Evolutionary conservation across 1,284 basidiomycete genomes (phyloP), one percentile per base, ranked within the genome.

Genomic region (Papiliotrema fonsecae): DNA sequence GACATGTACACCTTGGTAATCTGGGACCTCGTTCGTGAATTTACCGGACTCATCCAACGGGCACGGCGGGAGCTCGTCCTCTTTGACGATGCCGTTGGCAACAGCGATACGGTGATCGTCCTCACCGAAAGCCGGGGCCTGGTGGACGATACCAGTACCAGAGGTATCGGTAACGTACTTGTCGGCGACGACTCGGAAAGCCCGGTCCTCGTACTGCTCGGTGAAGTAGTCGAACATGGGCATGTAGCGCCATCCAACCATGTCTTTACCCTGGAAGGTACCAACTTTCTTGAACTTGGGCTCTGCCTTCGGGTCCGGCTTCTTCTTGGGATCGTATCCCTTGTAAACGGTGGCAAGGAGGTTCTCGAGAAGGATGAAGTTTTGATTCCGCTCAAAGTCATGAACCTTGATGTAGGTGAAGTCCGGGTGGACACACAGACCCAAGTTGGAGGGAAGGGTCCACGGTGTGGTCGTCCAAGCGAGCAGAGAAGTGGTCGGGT

Each of bases 381-480:
- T 93, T 60, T 85, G 80, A 62, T 90, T 81, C 48, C 83, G 84
- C 61, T 91, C 86, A 57, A 88, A 80, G 65, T 99, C 96, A 74
- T 92, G 84, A 62, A 99, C 93, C 76, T 98, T 98, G 81, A 97
- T 79, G 74, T 99, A 99, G 27, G 84, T 93, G 68, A 87, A 90
- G 55, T 94, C 87, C 27, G 96, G 94, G 74, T 98, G 89, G 9
- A 97, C 96, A 65, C 94, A 97, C 47, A 98, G 81, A 0, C 82
- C 91, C 39, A 98, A 79, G 75, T 98, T 99, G 47, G 91, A 93
- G 2, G 96, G 94, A 6, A 98, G 78, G 0, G 96, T 98, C 92
- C 94, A 99, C 0, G 96, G 96, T 0, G 96, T 99, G 19, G 94
- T 99, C 21, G 94, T 99, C 94, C 94, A 99, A 7, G 96, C 96